Base-by-base conservation (phyloP, 306 rosid species). In the Dalbergia oliveri region DNA sequence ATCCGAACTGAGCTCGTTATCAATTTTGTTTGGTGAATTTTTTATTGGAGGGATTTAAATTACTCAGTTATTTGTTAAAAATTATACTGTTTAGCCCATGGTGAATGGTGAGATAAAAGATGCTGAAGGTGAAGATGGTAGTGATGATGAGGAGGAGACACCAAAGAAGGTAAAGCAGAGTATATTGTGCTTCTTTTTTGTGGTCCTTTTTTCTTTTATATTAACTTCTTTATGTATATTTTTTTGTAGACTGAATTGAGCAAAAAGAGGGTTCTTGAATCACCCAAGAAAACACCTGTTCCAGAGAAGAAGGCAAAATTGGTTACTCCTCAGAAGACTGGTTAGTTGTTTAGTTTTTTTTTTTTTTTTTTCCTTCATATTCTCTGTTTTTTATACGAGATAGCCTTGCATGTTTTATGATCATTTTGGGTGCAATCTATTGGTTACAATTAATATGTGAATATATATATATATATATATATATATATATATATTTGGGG, bases 291-390 rank as follows among this genome's bases (percentile, higher is more conserved):
- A 82, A 82, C 85, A 14, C 82, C 85, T 77, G 73, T 31, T 35
- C 75, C 85, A 56, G 87, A 65, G 39, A 90, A 92, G 90, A 90
- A 82, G 86, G 85, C 93, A 16, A 92, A 90, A 81, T 69, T 92
- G 26, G 73, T 87, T n/a, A 90, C 92, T 72, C 93, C 94, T 31
- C 85, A 86, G 66, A 90, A 87, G 80, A 83, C 78, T 34, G 87
- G 97, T 90, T 50, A 83, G 91, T 82, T 51, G 39, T 0, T 33
- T 58, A 39, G 26, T 26, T 26, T 26, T 26, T 26, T 26, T 26
- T 59, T n/a, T 59, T n/a, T 26, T 5, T 78, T 41, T 69, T 70
- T 50, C n/a, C n/a, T 54, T 6, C 35, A 58, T 43, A 33, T 11
- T 33, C 41, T n/a, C 31, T 64, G 50, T 49, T 31, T 41, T 13